These are phyloP conservation scores for Cronartium ribicola DNA, from an alignment of 1,284 basidiomycete species.

Conservation along the genomic window DNA sequence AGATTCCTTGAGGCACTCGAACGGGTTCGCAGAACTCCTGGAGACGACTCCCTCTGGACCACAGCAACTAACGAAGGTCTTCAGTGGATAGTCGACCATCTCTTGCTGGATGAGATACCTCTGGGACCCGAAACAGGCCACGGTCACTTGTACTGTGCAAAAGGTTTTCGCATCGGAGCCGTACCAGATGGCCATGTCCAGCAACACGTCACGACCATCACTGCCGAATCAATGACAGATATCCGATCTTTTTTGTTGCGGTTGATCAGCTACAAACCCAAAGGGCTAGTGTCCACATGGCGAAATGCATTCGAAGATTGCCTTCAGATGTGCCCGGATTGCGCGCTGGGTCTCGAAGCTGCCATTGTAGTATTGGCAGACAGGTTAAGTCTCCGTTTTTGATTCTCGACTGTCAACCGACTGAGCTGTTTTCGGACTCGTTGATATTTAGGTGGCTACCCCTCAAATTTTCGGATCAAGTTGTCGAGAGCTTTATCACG, in stretches of 20 bases:
- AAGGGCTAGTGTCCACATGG: conserved; percentile 24
- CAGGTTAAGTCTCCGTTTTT: conserved; percentile 18
- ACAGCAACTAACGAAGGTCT: conserved; percentile 21
- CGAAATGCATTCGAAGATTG: conserved; percentile 31
- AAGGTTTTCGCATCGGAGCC: conserved; percentile 29
- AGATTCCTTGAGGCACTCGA: conserved; percentile 17
- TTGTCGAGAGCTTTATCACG: conserved; percentile 19
- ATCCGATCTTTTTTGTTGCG: conserved; percentile 27
- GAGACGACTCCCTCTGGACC: conserved; percentile 11
- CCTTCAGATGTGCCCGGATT: conserved; percentile 30
- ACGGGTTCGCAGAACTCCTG: conserved; percentile 6
- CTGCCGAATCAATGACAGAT: background rate
- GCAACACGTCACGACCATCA: background rate
- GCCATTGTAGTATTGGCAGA: conserved; percentile 1
- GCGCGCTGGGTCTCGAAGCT: conserved; percentile 22
- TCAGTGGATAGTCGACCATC: conserved; percentile 25
- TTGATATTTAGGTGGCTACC: conserved; percentile 26
- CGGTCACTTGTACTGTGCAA: conserved; percentile 37
- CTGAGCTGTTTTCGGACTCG: background rate
- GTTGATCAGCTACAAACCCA: conserved; percentile 29
- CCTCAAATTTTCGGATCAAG: background rate
- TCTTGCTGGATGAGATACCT: conserved; percentile 15
- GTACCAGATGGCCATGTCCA: background rate
- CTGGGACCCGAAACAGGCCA: conserved; percentile 22
- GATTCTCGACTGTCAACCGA: background rate